Base-by-base conservation (phyloP, 305 asterid species). In the Fraxinus xanthoxyloides region DNA sequence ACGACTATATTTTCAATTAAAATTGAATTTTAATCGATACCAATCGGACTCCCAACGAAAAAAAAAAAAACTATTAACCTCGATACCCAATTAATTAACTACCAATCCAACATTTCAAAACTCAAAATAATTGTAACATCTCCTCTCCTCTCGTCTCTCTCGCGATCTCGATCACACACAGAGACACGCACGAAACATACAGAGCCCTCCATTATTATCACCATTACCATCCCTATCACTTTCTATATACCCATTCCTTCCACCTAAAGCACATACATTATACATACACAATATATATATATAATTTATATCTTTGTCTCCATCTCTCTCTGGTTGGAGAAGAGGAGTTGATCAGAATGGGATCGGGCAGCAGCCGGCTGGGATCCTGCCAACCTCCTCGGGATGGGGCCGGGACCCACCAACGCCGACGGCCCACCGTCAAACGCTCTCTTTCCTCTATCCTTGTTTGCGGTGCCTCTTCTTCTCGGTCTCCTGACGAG, bases 301-400 rank as follows among this genome's bases (percentile, higher is more conserved):
- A 51, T n/a, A 51, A 69, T 69, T 26, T 26, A 26, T 26, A 76
- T 19, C 36, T 36, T 56, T 82, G 73, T 82, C 84, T 31, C 77
- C 51, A n/a, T 80, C 77, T 78, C 77, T 67, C 73, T 83, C 36
- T 86, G 82, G 40, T 43, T 30, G 80, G 84, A 85, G 85, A 85
- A 76, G 78, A 56, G 82, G 72, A 80, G 75, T 30, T 69, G 75
- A 34, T 81, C 81, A 30, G 85, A 90, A 69, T 90, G 92, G 91
- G 92, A 74, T 90, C 90, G 75, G 88, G 91, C 80, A 88, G 80
- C 85, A 90, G 92, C 86, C 88, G 92, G 81, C 36, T 87, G 85
- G 82, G 85, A 76, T 79, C 90, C 34, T 73, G 72, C 80, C 83
- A 76, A 72, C 36, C 59, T 72, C 78, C 59, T 79, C 84, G 76